phyloP scores from a whole-genome alignment of 768 basidiomycete genomes.

The Russula emetica region DNA sequence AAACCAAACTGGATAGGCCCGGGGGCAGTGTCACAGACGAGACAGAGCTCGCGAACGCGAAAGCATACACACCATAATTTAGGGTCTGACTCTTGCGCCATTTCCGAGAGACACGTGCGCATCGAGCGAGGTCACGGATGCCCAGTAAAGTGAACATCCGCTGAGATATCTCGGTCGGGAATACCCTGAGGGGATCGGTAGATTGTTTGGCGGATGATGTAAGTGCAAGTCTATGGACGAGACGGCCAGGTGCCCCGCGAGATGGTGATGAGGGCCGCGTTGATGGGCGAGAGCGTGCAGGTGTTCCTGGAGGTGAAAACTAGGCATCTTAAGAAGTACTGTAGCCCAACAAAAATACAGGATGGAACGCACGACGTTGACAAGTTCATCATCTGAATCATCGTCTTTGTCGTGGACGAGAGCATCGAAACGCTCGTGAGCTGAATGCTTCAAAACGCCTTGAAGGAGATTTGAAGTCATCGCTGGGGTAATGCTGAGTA shows the following conservation, averaged over 20 bases:
- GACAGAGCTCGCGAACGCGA: neutral
- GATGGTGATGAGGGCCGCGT: constrained; percentile 48
- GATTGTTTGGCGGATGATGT: constrained; percentile 34
- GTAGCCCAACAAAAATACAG: neutral
- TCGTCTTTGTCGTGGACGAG: constrained; percentile 45
- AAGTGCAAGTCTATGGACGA: constrained; percentile 46
- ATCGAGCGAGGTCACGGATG: constrained; percentile 65
- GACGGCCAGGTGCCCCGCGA: constrained; percentile 43
- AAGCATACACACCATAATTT: constrained; percentile 66
- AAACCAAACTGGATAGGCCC: constrained; percentile 73
- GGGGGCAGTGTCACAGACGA: neutral
- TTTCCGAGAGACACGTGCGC: constrained; percentile 76
- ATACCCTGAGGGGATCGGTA: constrained; percentile 58
- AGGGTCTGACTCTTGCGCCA: constrained; percentile 88
- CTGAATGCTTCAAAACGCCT: constrained; percentile 59
- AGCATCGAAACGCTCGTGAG: constrained; percentile 36
- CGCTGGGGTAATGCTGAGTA: neutral
- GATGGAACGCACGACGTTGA: constrained; percentile 57
- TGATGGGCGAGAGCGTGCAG: constrained; percentile 47
- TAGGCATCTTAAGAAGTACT: constrained; percentile 31
- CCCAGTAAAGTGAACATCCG: constrained; percentile 64
- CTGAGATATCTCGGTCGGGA: constrained; percentile 82
- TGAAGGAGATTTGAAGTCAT: constrained; percentile 49
- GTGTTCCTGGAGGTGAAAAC: constrained; percentile 67
- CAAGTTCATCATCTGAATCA: constrained; percentile 64